These are phyloP conservation scores for Chlorociboria aeruginascens DNA, from an alignment of 495 filamentous ascomycete genomes.

Conservation along the genomic window DNA sequence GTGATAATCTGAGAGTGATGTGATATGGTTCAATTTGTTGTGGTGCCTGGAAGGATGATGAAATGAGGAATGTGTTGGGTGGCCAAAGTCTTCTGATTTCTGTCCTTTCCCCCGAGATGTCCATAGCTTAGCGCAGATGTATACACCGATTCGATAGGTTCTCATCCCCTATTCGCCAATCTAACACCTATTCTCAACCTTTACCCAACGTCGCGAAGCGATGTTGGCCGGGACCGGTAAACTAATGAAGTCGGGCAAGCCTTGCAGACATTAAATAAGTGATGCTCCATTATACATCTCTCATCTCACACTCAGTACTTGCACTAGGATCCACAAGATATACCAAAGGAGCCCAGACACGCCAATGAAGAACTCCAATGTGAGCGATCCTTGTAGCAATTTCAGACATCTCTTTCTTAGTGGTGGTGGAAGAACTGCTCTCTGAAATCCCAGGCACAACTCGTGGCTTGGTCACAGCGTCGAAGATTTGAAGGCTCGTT, in stretches of 20 bases:
- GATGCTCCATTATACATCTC: background rate
- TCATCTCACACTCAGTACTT: slow-evolving; percentile 6
- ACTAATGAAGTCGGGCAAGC: background rate
- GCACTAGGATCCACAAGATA: slow-evolving; percentile 32
- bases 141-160: no score
- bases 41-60: no score
- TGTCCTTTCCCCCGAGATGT: no score
- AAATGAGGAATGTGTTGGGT: no score
- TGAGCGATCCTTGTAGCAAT: slow-evolving; percentile 67
- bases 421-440: background rate
- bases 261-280: slow-evolving; percentile 9
- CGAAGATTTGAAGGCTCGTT: slow-evolving; percentile 37
- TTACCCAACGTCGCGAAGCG: background rate
- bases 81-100: no score
- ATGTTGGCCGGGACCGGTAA: background rate
- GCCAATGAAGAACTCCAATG: slow-evolving; percentile 73
- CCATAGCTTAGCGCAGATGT: no score
- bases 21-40: no score
- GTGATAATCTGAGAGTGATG: no score
- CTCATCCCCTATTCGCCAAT: no score
- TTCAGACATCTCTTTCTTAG: slow-evolving; percentile 28
- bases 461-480: slow-evolving; percentile 28
- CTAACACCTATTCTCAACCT: background rate
- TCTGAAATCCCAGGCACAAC: background rate
- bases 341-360: slow-evolving; percentile 65